Evolutionary conservation across 305 asterid species (phyloP).

Genomic region (Fraxinus floribunda): DNA sequence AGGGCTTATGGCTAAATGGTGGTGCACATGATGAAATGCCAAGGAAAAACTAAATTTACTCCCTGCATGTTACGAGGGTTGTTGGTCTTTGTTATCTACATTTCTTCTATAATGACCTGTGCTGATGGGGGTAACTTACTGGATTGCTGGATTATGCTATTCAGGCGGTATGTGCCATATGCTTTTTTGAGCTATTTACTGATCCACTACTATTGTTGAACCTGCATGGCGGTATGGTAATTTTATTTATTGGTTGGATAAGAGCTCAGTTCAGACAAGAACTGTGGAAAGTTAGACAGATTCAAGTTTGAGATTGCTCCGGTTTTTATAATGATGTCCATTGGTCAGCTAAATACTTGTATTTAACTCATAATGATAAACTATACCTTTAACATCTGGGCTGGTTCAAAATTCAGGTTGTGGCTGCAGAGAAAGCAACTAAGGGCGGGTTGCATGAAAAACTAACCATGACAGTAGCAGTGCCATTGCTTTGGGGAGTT

Average conservation of each 20-base stretch:
- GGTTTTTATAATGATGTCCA: not conserved
- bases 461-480: slow-evolving; percentile 88
- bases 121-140: not conserved
- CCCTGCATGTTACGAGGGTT: not conserved
- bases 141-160: not conserved
- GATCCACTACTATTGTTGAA: not conserved
- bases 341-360: not conserved
- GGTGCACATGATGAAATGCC: not conserved
- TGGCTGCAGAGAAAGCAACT: slow-evolving; percentile 70
- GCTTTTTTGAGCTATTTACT: not conserved
- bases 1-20: not conserved
- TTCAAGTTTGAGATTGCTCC: not conserved
- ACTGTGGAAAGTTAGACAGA: not conserved
- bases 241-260: not conserved
- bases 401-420: slow-evolving; percentile 49
- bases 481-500: slow-evolving; percentile 94
- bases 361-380: not conserved
- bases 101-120: not conserved
- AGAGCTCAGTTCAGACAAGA: not conserved
- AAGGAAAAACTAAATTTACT: not conserved
- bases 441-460: slow-evolving; percentile 77
- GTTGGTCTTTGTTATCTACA: not conserved
- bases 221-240: not conserved
- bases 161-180: not conserved
- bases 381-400: not conserved